Evolutionary conservation across 805 yeast species (phyloP).

Genomic region (Yarrowia yakushimensis): DNA sequence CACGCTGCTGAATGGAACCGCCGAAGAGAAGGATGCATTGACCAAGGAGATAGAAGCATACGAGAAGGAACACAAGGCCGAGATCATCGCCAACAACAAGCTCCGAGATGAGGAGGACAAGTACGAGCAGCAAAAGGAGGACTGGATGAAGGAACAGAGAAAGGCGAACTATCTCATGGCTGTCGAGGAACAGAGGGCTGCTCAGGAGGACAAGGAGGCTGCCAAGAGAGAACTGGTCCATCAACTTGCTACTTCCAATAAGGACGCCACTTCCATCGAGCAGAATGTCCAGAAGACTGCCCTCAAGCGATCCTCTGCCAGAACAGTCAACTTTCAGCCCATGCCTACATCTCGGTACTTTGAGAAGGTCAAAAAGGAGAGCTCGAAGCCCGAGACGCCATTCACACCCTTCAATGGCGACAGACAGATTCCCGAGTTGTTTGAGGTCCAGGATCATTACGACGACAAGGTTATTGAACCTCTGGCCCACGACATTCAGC

Average conservation of each 20-base stretch:
- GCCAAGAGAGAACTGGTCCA: slow-evolving; percentile 57
- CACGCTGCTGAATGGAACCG: slow-evolving; percentile 66
- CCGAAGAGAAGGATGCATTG: slow-evolving; percentile 59
- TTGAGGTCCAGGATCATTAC: slow-evolving; percentile 48
- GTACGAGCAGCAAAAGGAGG: slow-evolving; percentile 60
- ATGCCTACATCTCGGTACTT: slow-evolving; percentile 22
- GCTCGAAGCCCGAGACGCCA: slow-evolving; percentile 47
- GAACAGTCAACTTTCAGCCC: slow-evolving; percentile 42
- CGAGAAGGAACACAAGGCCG: slow-evolving; percentile 68
- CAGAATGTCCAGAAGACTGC: slow-evolving; percentile 51
- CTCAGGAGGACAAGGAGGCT: slow-evolving; percentile 46
- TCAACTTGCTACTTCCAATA: slow-evolving; percentile 46
- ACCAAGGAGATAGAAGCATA: slow-evolving; percentile 52
- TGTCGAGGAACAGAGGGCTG: slow-evolving; percentile 46
- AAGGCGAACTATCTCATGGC: slow-evolving; percentile 50
- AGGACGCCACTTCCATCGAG: slow-evolving; percentile 48
- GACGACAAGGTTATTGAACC: slow-evolving; percentile 62
- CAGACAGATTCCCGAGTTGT: slow-evolving; percentile 54
- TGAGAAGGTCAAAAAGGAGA: slow-evolving; percentile 48
- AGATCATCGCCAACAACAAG: slow-evolving; percentile 72
- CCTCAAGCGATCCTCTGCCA: slow-evolving; percentile 59
- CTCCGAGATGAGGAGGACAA: slow-evolving; percentile 68
- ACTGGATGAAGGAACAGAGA: slow-evolving; percentile 54
- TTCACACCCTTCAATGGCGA: slow-evolving; percentile 96
- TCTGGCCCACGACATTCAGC: slow-evolving; percentile 56